A percentile compares a stretch with the other conserved stretches of the same genome.
Conservation (phyloP, 2,329 filamentous ascomycete genomes). For the Calonectria multiphialidica region DNA sequence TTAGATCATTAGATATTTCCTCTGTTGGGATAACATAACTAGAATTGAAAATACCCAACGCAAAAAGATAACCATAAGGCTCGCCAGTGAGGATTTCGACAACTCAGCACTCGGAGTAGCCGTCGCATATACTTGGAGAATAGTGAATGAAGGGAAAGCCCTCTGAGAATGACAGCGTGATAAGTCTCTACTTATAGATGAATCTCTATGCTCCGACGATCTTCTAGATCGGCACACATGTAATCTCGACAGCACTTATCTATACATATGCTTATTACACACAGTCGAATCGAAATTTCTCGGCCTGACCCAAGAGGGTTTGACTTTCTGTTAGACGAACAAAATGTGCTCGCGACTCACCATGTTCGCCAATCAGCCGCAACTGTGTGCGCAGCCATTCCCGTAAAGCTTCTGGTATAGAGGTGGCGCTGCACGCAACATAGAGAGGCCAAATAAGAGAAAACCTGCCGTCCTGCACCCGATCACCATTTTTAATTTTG, state of each 20-base stretch:
- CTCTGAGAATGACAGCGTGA: no score
- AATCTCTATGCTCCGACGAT: background rate
- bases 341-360: constrained; percentile 21
- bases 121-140: no score
- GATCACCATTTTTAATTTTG: background rate
- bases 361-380: constrained; percentile 18
- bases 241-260: background rate
- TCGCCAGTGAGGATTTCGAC: no score
- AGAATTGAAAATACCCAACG: no score
- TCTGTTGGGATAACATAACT: no score
- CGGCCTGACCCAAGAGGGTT: constrained; percentile 17
- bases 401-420: constrained; percentile 16
- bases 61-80: no score
- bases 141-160: no score
- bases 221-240: background rate
- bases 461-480: constrained; percentile 15
- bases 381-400: constrained; percentile 27
- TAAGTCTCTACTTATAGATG: background rate
- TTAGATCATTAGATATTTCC: no score
- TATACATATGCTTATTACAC: constrained; percentile 40
- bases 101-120: no score
- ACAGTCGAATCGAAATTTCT: constrained; percentile 26
- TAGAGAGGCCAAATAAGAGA: constrained; percentile 30
- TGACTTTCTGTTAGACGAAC: constrained; percentile 21
- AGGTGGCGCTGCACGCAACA: constrained; percentile 18